Conservation (phyloP, 768 basidiomycete genomes). For the Pleurotus ostreatus region DNA sequence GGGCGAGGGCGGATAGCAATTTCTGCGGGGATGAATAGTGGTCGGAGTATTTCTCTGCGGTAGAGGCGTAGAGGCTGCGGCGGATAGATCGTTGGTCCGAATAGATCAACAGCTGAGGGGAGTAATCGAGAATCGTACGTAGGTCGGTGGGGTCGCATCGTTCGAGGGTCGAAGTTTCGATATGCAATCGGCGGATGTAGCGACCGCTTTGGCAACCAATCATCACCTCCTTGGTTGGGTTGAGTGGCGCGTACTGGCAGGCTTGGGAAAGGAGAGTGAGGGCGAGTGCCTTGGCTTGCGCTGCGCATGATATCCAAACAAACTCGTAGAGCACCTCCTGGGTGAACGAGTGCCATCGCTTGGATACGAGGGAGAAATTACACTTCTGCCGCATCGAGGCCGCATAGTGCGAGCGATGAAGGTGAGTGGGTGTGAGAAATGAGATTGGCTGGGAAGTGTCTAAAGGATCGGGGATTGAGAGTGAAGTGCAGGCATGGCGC, state of each 20-base stretch:
- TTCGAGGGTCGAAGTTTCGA: constrained; percentile 64
- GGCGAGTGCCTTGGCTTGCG: constrained; percentile 44
- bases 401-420: constrained; percentile 40
- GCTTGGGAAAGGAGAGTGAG: constrained; percentile 15
- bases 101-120: constrained; percentile 55
- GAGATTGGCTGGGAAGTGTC: constrained; percentile 49
- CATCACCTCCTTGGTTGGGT: constrained; percentile 7
- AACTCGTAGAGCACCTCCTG: constrained; percentile 62
- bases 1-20: constrained; percentile 56
- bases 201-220: constrained; percentile 32
- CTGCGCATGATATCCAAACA: constrained; percentile 61
- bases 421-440: constrained; percentile 47
- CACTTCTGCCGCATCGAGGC: constrained; percentile 45
- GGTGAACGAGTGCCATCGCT: constrained; percentile 48
- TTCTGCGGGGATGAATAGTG: constrained; percentile 48
- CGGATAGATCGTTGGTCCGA: constrained; percentile 64
- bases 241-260: constrained; percentile 4
- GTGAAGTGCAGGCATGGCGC: constrained; percentile 45
- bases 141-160: constrained; percentile 65
- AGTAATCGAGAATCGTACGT: constrained; percentile 63
- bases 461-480: constrained; percentile 34
- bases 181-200: constrained; percentile 61
- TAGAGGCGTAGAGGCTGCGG: constrained; percentile 36
- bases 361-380: constrained; percentile 49
- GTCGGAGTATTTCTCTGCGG: constrained; percentile 33